phyloP scores from a whole-genome alignment of 208 protist species.

The Leishmania lainsoni region DNA sequence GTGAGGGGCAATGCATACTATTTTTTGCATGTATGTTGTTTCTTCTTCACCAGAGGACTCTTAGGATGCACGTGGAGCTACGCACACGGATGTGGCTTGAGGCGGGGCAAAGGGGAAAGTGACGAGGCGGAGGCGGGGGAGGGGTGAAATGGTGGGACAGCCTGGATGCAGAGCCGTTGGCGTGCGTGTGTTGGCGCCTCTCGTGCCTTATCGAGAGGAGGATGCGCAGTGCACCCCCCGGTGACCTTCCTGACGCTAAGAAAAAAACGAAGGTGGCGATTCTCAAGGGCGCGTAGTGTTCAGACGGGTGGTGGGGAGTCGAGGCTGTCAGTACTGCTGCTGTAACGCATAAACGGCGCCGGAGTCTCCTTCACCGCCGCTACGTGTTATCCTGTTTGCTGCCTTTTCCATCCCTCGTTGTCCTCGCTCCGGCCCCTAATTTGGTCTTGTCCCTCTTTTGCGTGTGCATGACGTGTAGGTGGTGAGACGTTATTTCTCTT shows the following conservation, averaged over 20 bases:
- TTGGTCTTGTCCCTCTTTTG: background rate
- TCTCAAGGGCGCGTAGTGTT: background rate
- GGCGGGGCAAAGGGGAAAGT: background rate
- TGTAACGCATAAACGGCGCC: background rate
- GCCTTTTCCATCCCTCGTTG: background rate
- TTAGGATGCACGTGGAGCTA: background rate
- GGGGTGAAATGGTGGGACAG: background rate
- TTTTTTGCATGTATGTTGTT: background rate
- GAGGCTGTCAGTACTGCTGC: background rate
- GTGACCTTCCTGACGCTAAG: background rate
- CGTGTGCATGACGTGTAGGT: background rate
- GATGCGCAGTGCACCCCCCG: background rate
- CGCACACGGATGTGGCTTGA: background rate
- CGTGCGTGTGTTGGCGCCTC: background rate
- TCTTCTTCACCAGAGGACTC: background rate
- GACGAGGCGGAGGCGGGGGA: background rate
- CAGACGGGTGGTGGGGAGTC: background rate
- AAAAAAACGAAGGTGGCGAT: background rate
- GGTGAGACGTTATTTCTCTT: background rate
- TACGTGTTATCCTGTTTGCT: background rate
- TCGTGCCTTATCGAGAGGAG: background rate
- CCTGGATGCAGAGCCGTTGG: background rate
- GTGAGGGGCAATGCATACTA: background rate
- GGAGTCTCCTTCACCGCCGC: background rate
- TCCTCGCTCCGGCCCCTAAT: too few species aligned